phyloP scores from a whole-genome alignment of 2,329 filamentous ascomycete species.

The Proliferodiscus dingleyae region DNA sequence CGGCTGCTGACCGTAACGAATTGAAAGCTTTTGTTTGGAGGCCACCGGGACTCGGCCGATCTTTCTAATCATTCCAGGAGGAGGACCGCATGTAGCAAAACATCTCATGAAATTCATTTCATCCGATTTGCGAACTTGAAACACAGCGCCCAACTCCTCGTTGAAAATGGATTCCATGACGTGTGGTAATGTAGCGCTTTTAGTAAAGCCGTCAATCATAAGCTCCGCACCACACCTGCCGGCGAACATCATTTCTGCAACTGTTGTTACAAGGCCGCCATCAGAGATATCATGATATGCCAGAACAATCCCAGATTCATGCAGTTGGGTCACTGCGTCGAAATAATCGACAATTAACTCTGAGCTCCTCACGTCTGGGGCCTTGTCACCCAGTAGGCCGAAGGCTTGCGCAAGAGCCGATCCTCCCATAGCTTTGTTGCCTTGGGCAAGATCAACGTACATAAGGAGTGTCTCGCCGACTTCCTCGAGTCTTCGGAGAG shows the following conservation, averaged over 20 bases:
- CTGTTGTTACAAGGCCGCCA: slow-evolving; percentile 82
- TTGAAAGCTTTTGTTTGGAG: slow-evolving; percentile 68
- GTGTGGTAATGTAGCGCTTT: slow-evolving; percentile 52
- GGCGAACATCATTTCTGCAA: slow-evolving; percentile 98
- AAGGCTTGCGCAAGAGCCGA: slow-evolving; percentile 89
- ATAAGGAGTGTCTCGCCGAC: slow-evolving; percentile 85
- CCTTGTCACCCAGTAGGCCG: slow-evolving; percentile 76
- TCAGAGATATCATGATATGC: slow-evolving; percentile 95
- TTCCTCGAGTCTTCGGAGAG: slow-evolving; percentile 75
- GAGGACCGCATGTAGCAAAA: slow-evolving; percentile 85
- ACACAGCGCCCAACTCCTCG: slow-evolving; percentile 91
- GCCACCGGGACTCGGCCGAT: slow-evolving; percentile 71
- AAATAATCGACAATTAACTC: slow-evolving; percentile 85
- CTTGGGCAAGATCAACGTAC: slow-evolving; percentile 83
- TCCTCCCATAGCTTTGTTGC: slow-evolving; percentile 77
- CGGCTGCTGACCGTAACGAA: slow-evolving; percentile 65
- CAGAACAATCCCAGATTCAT: slow-evolving; percentile 68
- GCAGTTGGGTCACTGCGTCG: slow-evolving; percentile 69
- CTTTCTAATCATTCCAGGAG: slow-evolving; percentile 73
- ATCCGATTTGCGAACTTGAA: slow-evolving; percentile 84
- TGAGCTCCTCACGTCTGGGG: slow-evolving; percentile 79
- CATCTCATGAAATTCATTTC: slow-evolving; percentile 82
- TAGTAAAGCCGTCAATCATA: slow-evolving; percentile 69
- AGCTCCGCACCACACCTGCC: slow-evolving; percentile 85
- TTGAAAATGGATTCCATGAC: slow-evolving; percentile 83